Conservation (phyloP, 2,329 filamentous ascomycete species). For the Apiospora rasikravindrae region DNA sequence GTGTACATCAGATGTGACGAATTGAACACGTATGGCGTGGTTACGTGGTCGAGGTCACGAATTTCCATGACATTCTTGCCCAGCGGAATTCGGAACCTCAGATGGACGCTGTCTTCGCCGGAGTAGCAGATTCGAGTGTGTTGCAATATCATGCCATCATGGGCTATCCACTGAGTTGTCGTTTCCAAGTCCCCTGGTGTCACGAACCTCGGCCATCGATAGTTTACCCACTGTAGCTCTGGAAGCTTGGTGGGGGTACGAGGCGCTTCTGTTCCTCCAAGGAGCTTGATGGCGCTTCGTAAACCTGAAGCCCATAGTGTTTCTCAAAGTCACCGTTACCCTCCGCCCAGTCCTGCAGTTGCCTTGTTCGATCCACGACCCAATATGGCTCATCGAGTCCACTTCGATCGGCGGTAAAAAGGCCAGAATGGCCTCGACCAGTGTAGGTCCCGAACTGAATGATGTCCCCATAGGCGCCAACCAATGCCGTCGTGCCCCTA, state of each 20-base stretch:
- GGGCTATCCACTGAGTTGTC: constrained; percentile 23
- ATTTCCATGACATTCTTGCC: not conserved
- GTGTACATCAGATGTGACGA: too few species aligned
- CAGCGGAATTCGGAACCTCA: not conserved
- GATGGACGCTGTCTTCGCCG: not conserved
- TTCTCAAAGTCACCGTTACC: not conserved
- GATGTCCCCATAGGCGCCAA: constrained; percentile 21
- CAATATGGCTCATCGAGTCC: not conserved
- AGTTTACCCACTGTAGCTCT: not conserved
- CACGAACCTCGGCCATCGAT: not conserved
- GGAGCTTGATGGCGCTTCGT: not conserved
- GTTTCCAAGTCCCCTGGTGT: not conserved
- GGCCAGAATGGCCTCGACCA: constrained; percentile 10
- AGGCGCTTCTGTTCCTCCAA: not conserved
- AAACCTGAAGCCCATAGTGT: not conserved
- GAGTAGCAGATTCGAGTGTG: not conserved
- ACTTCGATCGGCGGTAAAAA: constrained; percentile 21
- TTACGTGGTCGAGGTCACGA: not conserved
- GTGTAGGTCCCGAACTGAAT: constrained; percentile 24
- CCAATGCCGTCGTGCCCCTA: constrained; percentile 23
- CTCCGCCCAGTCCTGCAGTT: not conserved
- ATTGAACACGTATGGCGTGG: too few species aligned
- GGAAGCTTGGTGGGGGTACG: not conserved
- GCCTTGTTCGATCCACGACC: not conserved
- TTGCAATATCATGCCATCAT: constrained; percentile 21